Conservation (phyloP, 768 basidiomycete species). For the Exidia glandulosa region DNA sequence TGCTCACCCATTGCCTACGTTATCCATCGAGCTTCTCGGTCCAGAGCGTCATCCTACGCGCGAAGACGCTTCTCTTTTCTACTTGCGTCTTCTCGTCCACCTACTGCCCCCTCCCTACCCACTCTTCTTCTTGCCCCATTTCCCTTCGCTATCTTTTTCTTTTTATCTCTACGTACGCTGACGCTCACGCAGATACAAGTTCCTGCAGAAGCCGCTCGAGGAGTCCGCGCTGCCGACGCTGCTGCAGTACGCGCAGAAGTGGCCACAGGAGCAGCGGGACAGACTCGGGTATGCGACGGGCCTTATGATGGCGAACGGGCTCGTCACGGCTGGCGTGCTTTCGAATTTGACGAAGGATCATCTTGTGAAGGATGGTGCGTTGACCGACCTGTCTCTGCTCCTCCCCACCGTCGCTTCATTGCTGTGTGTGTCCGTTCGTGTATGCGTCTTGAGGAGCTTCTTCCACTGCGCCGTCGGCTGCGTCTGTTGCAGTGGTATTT, state of each 20-base stretch:
- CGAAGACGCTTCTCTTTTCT: no score
- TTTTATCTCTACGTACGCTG: slow-evolving; percentile 2
- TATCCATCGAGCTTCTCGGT: no score
- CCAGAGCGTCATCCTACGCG: no score
- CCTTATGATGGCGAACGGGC: slow-evolving; percentile 73
- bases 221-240: slow-evolving; percentile 70
- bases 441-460: neutral
- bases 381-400: slow-evolving; percentile 40
- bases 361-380: no score
- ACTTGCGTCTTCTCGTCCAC: no score
- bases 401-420: neutral
- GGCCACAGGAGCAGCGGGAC: slow-evolving; percentile 64
- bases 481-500: no score
- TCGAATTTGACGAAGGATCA: no score
- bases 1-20: no score
- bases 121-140: neutral
- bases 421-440: neutral
- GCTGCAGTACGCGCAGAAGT: slow-evolving; percentile 82
- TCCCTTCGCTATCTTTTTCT: neutral
- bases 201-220: slow-evolving; percentile 95
- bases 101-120: no score
- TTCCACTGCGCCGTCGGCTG: no score
- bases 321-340: slow-evolving; percentile 43
- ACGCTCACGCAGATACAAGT: slow-evolving; percentile 69
- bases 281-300: slow-evolving; percentile 77